Conservation (phyloP, 1,284 basidiomycete genomes). For the Microbotryum scabiosae region DNA sequence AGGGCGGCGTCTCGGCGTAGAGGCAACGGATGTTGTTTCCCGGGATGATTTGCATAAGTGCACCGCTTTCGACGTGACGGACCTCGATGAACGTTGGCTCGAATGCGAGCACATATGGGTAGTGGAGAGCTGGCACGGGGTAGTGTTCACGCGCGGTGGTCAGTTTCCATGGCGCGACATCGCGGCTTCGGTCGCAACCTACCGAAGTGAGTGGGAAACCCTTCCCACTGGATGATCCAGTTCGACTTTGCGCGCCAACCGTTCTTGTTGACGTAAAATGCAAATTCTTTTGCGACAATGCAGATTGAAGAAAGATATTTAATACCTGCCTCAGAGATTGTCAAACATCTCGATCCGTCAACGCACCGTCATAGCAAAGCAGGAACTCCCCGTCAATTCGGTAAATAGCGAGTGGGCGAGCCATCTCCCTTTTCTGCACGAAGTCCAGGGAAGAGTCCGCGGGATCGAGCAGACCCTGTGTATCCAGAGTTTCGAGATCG, state of each 20-base stretch:
- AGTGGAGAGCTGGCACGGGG: constrained; percentile 65
- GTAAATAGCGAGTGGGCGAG: constrained; percentile 93
- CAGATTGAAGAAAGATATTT: too few relatives aligned
- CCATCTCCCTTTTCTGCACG: constrained; percentile 77
- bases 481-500: constrained; percentile 93
- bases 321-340: not conserved
- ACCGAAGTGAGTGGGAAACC: constrained; percentile 88
- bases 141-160: not conserved
- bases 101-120: constrained; percentile 94
- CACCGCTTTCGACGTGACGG: constrained; percentile 85
- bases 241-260: constrained; percentile 82
- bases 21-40: constrained; percentile 64
- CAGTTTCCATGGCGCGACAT: not conserved
- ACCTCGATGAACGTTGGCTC: constrained; percentile 96
- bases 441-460: constrained; percentile 87
- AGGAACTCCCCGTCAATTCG: constrained; percentile 94
- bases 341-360: not conserved
- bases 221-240: constrained; percentile 97
- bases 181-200: constrained; percentile 36
- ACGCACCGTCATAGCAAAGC: constrained; percentile 89
- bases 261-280: constrained; percentile 96
- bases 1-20: constrained; percentile 89
- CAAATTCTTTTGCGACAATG: constrained; percentile 61
- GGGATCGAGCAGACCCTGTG: constrained; percentile 90
- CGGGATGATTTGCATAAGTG: constrained; percentile 90